These are phyloP conservation scores for Kwoniella bestiolae DNA, from an alignment of 768 basidiomycete species.

Conservation along the genomic window DNA sequence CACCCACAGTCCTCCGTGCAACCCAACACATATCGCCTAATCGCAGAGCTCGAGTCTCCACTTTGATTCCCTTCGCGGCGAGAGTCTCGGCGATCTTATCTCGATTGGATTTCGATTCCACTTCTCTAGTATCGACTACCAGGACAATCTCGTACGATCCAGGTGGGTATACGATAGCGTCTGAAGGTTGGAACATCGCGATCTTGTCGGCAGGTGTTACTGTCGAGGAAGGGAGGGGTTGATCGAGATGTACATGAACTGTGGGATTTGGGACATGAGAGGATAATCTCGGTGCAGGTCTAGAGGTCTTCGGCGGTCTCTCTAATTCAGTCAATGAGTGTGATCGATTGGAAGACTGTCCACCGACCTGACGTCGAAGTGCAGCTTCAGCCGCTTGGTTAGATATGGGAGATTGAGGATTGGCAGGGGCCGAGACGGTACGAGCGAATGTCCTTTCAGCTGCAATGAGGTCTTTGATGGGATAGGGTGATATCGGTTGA, in stretches of 20 bases:
- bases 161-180: conserved; percentile 51
- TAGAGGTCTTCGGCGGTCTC: conserved; percentile 14
- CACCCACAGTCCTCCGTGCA: conserved; percentile 51
- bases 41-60: conserved; percentile 56
- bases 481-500: neutral
- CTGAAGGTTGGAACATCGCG: conserved; percentile 35
- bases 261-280: conserved; percentile 34
- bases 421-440: conserved; percentile 21
- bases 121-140: conserved; percentile 59
- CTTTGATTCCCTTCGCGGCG: conserved; percentile 49
- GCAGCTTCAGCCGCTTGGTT: conserved; percentile 33
- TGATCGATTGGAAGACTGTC: conserved; percentile 9
- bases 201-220: neutral
- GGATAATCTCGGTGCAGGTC: conserved; percentile 40
- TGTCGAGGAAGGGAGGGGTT: neutral
- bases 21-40: conserved; percentile 61
- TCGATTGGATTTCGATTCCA: conserved; percentile 48
- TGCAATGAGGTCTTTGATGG: conserved; percentile 4
- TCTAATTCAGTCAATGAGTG: conserved; percentile 16
- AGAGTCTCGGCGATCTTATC: conserved; percentile 52
- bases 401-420: conserved; percentile 1
- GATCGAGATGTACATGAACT: conserved; percentile 9
- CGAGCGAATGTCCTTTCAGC: conserved; percentile 14
- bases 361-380: conserved; percentile 21
- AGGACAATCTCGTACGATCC: conserved; percentile 59